Conservation (phyloP, 305 asterid genomes). For the Fraxinus baroniana region DNA sequence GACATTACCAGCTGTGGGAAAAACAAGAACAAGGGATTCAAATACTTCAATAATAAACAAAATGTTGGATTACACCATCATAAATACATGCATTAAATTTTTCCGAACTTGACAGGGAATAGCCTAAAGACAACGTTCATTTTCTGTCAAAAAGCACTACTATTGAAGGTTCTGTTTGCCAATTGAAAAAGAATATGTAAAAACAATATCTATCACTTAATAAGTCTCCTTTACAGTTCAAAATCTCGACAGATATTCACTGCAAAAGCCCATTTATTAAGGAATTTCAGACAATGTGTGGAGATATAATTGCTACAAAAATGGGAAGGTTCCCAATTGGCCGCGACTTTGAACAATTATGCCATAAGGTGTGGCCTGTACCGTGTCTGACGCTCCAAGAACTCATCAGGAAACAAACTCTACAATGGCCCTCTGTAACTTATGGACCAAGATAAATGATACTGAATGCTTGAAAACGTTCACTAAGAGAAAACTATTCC, state of each 20-base stretch:
- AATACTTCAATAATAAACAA: conserved; percentile 7
- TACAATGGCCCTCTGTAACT: neutral
- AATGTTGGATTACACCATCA: neutral
- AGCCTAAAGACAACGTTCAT: neutral
- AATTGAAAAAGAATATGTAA: neutral
- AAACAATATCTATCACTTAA: neutral
- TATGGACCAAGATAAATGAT: neutral
- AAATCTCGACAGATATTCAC: neutral
- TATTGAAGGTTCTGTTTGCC: neutral
- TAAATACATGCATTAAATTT: neutral
- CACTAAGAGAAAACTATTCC: neutral
- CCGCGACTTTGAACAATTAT: neutral
- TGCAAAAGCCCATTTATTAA: neutral
- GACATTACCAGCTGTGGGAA: conserved; percentile 86
- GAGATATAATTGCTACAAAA: neutral
- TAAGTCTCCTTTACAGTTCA: neutral
- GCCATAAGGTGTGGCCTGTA: conserved; percentile 1
- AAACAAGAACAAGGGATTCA: conserved; percentile 25
- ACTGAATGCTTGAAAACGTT: neutral
- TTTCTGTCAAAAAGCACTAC: neutral
- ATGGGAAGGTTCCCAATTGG: neutral
- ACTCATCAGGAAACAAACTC: conserved; percentile 8
- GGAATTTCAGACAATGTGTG: neutral
- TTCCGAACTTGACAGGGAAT: neutral
- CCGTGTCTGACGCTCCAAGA: neutral